Percentiles rank a stretch among this genome's conserved stretches.
phyloP scores from a whole-genome alignment of 2,329 filamentous ascomycete species.

The Neofusicoccum sp. region DNA sequence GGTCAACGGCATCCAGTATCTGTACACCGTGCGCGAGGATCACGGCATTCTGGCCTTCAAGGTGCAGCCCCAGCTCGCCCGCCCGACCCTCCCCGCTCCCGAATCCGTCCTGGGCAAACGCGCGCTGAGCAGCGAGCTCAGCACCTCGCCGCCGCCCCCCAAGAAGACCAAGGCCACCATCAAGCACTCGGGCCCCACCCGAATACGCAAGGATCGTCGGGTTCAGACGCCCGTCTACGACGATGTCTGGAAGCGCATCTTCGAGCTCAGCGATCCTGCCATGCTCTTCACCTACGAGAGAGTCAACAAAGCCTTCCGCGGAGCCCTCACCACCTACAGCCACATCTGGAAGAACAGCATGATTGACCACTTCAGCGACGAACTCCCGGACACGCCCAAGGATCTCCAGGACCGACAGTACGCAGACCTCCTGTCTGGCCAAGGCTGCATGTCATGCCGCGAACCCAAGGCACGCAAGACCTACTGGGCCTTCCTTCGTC shows the following conservation, averaged over 20 bases:
- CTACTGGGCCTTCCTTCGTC: constrained; percentile 46
- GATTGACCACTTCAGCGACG: constrained; percentile 35
- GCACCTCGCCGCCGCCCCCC: constrained; percentile 5
- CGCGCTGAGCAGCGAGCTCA: constrained; percentile 3
- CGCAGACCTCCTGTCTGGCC: constrained; percentile 41
- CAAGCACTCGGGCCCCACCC: constrained; percentile 23
- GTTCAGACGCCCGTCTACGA: constrained; percentile 23
- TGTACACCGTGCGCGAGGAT: constrained; percentile 20
- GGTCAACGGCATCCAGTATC: constrained; percentile 14
- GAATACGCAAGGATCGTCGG: constrained; percentile 25
- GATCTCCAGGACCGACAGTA: constrained; percentile 45
- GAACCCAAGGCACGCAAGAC: constrained; percentile 42
- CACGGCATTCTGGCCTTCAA: constrained; percentile 22
- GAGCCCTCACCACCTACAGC: constrained; percentile 15
- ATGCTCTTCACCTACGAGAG: constrained; percentile 24
- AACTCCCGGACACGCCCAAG: constrained; percentile 37
- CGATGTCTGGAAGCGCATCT: constrained; percentile 28
- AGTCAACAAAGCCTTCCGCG: constrained; percentile 9
- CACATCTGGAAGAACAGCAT: constrained; percentile 41
- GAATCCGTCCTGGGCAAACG: constrained; percentile 20
- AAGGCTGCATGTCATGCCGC: constrained; percentile 43
- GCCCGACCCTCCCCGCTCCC: background rate
- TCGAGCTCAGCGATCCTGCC: constrained; percentile 23
- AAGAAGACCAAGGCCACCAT: background rate
- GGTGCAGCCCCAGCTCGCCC: constrained; percentile 20